Evolutionary conservation across 208 protist genomes (phyloP).

Genomic region (Acanthamoeba culbertsoni): DNA sequence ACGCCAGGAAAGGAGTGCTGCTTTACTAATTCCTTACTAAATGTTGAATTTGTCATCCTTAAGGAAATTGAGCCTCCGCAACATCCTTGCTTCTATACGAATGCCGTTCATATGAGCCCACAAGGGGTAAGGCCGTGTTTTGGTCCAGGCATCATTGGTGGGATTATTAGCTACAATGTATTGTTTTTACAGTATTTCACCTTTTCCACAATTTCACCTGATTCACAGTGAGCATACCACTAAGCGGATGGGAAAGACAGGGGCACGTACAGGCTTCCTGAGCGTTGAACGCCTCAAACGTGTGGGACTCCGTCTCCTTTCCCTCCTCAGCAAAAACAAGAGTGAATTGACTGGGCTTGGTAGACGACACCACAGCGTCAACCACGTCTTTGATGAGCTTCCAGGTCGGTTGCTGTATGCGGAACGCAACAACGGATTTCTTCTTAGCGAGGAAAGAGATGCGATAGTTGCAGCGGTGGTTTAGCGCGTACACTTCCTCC

Average conservation of each 20-base stretch:
- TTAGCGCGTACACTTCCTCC: not conserved
- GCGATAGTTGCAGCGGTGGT: too few species aligned
- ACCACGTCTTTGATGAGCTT: conserved; percentile 25
- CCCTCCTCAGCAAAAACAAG: not conserved
- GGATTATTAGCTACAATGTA: too few species aligned
- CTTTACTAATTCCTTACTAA: too few species aligned
- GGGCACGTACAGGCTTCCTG: not conserved
- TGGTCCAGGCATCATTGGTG: too few species aligned
- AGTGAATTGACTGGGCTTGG: not conserved
- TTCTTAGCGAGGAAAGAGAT: not conserved
- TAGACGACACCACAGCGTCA: not conserved
- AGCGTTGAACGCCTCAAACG: not conserved
- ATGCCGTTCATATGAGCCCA: too few species aligned
- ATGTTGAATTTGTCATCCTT: too few species aligned
- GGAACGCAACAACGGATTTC: not conserved
- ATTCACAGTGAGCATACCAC: not conserved
- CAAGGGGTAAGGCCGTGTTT: too few species aligned
- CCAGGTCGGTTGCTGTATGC: not conserved
- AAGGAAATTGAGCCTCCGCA: too few species aligned
- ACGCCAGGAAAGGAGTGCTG: too few species aligned
- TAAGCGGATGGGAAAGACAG: not conserved
- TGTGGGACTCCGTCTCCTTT: not conserved
- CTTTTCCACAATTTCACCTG: conserved; percentile 25
- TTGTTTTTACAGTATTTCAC: not conserved
- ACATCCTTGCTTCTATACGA: too few species aligned